Evolutionary conservation across 805 yeast genomes (phyloP), one percentile per base, ranked within the genome.

Genomic region (Ogataea pini): DNA sequence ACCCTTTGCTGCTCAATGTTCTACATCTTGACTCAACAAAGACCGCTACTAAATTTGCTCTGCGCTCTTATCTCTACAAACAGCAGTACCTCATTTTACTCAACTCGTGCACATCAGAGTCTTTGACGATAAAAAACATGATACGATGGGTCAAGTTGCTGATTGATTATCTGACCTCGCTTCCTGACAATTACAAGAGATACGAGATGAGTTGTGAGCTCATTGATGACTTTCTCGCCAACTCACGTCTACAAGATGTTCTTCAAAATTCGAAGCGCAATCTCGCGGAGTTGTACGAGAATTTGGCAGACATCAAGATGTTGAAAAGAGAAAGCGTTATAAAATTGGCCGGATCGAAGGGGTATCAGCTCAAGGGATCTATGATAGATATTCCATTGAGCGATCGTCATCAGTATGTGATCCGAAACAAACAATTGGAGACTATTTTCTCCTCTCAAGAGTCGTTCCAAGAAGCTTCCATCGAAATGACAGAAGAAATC

Each of bases 401-500:
- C 8, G 24, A 33, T 1, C 12, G 38, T 0, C 17, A 27, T 0
- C 7, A 31, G 1, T 59, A 60, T 44, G 37, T 36, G 13, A 16
- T 59, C 2, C n/a, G 44, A 3, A 56, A 56, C 38, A 45, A 48
- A 7, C 51, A 58, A 1, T 36, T 70, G 3, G 49, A 52, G 4
- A 49, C 56, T 0, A 46, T 62, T 1, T 50, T 82, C 1, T 44
- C 56, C 1, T 47, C 72, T 0, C 66, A 69, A 19, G 65, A 65
- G 2, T 22, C 57, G 0, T 81, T 76, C 55, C 64, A 66, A 45
- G 60, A 65, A 7, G 61, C 64, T 9, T 86, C 80, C 55, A 65
- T 83, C 34, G 59, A 62, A 1, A 63, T 80, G 14, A 87, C 96
- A 0, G 80, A 79, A 47, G 65, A 70, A 0, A 78, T 84, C 0